Percentiles rank a stretch among this genome's conserved stretches.
Conservation (phyloP, 2,329 filamentous ascomycete species). For the Plenodomus biglobosus region DNA sequence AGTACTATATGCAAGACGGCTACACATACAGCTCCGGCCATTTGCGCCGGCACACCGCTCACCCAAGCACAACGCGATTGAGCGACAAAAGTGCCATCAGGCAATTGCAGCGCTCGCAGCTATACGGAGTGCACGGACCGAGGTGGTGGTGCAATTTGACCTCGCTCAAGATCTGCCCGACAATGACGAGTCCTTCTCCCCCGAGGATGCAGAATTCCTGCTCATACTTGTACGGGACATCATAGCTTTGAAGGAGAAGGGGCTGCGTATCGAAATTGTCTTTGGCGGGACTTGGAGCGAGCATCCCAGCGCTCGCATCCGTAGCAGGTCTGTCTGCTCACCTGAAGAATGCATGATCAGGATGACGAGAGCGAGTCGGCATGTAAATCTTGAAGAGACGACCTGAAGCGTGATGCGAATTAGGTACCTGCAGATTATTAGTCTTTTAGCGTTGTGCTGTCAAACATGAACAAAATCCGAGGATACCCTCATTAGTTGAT, state of each 20-base stretch:
- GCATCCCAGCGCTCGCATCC: not conserved
- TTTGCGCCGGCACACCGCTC: conserved; percentile 8
- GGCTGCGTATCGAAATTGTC: conserved; percentile 2
- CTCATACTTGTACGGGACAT: not conserved
- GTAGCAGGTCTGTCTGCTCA: not conserved
- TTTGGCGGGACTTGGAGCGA: not conserved
- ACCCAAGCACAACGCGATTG: conserved; percentile 3
- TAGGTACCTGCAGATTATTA: too few species aligned
- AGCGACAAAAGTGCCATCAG: conserved; percentile 5
- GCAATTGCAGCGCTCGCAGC: conserved; percentile 5
- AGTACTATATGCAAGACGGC: conserved; percentile 10
- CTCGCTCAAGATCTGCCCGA: conserved; percentile 4
- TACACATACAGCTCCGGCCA: conserved; percentile 18
- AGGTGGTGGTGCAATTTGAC: conserved; percentile 11
- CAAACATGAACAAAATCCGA: too few species aligned
- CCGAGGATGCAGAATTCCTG: conserved; percentile 3
- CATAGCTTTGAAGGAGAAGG: not conserved
- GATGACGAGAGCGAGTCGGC: not conserved
- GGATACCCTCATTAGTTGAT: too few species aligned
- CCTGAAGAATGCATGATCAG: not conserved
- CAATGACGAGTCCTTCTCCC: conserved; percentile 6
- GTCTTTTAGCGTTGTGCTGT: too few species aligned
- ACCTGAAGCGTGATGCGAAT: too few species aligned
- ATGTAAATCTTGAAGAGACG: too few species aligned
- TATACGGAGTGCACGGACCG: conserved; percentile 7